Conservation (phyloP, 768 basidiomycete genomes). For the Rhodotorula taiwanensis region DNA sequence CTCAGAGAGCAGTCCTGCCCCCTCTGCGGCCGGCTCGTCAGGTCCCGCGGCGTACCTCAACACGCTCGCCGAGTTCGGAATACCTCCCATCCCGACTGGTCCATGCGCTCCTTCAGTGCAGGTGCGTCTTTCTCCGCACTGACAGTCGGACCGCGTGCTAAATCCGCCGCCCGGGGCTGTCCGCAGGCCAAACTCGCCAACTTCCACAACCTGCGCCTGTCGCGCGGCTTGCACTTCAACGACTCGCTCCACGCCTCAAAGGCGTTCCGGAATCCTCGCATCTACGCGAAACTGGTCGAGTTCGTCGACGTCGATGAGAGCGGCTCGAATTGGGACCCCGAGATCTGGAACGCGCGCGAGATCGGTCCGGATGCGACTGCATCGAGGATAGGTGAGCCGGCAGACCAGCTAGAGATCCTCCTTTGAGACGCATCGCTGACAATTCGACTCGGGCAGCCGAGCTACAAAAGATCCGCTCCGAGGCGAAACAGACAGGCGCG, state of each 20-base stretch:
- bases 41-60: slow-evolving; percentile 44
- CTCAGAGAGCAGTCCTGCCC: background rate
- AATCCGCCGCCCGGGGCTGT: background rate
- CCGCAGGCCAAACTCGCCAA: slow-evolving; percentile 68
- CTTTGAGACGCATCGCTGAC: too few species aligned
- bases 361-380: slow-evolving; percentile 66
- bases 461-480: slow-evolving; percentile 58
- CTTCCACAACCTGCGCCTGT: slow-evolving; percentile 63
- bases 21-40: too few species aligned
- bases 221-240: slow-evolving; percentile 80
- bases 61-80: slow-evolving; percentile 67
- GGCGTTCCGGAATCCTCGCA: slow-evolving; percentile 89
- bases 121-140: slow-evolving; percentile 46
- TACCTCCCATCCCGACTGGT: slow-evolving; percentile 56
- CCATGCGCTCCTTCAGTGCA: slow-evolving; percentile 60
- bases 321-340: slow-evolving; percentile 67
- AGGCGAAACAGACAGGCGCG: slow-evolving; percentile 51
- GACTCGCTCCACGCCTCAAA: slow-evolving; percentile 88
- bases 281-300: slow-evolving; percentile 91
- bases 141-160: background rate
- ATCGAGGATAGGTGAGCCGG: slow-evolving; percentile 59
- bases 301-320: slow-evolving; percentile 87
- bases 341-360: slow-evolving; percentile 66
- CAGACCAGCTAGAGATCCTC: background rate
- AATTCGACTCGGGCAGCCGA: slow-evolving; percentile 50